Percentiles rank a stretch among this genome's conserved stretches.
Conservation (phyloP, 345 rosid species). For the Syzygium aqueum region DNA sequence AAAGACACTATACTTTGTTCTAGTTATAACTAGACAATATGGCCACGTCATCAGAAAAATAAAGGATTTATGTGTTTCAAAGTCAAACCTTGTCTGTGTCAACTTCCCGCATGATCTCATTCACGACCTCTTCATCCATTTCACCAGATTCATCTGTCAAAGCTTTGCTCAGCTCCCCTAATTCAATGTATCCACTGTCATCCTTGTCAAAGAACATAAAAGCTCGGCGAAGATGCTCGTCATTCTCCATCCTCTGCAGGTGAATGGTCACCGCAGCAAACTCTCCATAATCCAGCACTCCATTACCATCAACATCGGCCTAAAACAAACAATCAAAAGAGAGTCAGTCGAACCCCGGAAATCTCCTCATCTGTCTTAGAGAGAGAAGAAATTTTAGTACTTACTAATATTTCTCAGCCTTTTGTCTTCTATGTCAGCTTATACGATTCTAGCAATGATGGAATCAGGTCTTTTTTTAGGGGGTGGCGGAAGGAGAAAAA, state of each 20-base stretch:
- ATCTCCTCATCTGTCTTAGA: background rate
- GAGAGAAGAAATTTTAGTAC: background rate
- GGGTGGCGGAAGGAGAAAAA: background rate
- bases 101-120: constrained; percentile 91
- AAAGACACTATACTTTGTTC: background rate
- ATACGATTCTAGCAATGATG: background rate
- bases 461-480: background rate
- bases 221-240: constrained; percentile 87
- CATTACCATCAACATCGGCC: constrained; percentile 98
- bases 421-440: background rate
- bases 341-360: background rate
- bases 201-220: constrained; percentile 89
- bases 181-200: constrained; percentile 70
- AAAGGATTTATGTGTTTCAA: background rate
- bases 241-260: constrained; percentile 95
- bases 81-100: constrained; percentile 81
- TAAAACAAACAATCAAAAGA: constrained; percentile 11
- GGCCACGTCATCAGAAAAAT: background rate
- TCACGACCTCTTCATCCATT: constrained; percentile 49
- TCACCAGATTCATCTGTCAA: constrained; percentile 74
- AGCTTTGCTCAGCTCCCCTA: constrained; percentile 65
- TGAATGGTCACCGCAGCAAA: constrained; percentile 99
- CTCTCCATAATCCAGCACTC: constrained; percentile 83
- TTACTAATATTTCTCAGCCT: background rate
- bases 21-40: background rate